A percentile compares a stretch with the other conserved stretches of the same genome.
phyloP scores from a whole-genome alignment of 345 rosid genomes.

The Toxicodendron radicans region DNA sequence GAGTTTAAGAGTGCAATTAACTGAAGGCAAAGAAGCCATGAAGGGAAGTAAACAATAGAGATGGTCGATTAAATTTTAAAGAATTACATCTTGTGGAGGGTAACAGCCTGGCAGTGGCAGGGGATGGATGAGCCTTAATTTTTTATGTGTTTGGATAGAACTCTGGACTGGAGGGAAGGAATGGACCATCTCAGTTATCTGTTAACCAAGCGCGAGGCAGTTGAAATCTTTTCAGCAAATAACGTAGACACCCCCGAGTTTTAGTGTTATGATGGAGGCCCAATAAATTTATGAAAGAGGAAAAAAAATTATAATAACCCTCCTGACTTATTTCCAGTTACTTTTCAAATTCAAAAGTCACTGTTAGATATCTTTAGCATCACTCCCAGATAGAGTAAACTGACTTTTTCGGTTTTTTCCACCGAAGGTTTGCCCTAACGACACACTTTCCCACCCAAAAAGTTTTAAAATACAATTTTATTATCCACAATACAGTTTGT shows the following conservation, averaged over 20 bases:
- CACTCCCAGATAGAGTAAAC: background rate
- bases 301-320: no score
- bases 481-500: no score
- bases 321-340: background rate
- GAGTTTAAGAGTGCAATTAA: constrained; percentile 30
- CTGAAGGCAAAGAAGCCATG: constrained; percentile 53
- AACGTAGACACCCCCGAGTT: background rate
- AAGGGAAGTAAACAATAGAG: background rate
- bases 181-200: constrained; percentile 6
- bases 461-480: no score
- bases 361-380: background rate
- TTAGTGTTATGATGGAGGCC: no score
- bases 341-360: background rate
- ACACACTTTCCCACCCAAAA: no score
- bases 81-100: background rate
- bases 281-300: no score
- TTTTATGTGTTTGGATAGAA: background rate
- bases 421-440: no score
- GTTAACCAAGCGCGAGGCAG: background rate
- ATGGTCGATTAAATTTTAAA: background rate
- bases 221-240: no score
- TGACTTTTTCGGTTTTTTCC: no score
- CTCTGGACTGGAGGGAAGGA: background rate
- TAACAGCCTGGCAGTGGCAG: no score
- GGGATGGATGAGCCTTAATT: background rate